A percentile compares a stretch with the other conserved stretches of the same genome.
These are phyloP conservation scores for Ballota nigra DNA, from an alignment of 257 asterid genomes.

Conservation along the genomic window DNA sequence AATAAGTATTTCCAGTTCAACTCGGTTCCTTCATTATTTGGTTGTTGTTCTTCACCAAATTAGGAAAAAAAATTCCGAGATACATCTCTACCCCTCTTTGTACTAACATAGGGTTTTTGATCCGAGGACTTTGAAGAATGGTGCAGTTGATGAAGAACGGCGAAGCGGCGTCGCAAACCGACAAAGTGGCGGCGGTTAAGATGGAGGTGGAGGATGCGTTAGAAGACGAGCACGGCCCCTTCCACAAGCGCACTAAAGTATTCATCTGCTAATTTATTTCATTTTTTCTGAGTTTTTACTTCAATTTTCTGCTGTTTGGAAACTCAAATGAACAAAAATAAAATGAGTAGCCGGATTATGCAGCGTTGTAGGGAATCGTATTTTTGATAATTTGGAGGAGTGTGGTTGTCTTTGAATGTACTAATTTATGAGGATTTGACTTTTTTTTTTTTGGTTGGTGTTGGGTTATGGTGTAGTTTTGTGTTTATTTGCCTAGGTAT, in stretches of 20 bases:
- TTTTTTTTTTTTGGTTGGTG: background rate
- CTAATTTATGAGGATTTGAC: constrained; percentile 19
- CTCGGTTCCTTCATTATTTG: constrained; percentile 15
- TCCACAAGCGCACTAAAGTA: constrained; percentile 51
- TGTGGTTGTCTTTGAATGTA: constrained; percentile 15
- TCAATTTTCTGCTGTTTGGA: background rate
- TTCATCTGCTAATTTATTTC: background rate
- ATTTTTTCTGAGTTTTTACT: background rate
- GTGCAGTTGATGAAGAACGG: constrained; percentile 52
- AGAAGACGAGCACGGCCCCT: constrained; percentile 51
- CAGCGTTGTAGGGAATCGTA: background rate
- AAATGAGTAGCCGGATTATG: background rate
- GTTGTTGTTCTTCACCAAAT: constrained; percentile 2
- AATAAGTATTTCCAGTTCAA: constrained; percentile 26
- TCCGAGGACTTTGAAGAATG: constrained; percentile 24
- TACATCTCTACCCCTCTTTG: background rate
- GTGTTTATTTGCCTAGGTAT: background rate
- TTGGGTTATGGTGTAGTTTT: background rate
- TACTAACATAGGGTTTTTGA: constrained; percentile 18
- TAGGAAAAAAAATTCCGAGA: background rate
- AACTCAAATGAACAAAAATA: background rate
- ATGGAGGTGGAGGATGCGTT: constrained; percentile 49
- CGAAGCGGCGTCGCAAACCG: constrained; percentile 38
- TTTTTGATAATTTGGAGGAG: background rate
- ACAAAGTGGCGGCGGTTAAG: constrained; percentile 41